Conservation (phyloP, 2,329 filamentous ascomycete genomes). For the Fusarium burgessii region DNA sequence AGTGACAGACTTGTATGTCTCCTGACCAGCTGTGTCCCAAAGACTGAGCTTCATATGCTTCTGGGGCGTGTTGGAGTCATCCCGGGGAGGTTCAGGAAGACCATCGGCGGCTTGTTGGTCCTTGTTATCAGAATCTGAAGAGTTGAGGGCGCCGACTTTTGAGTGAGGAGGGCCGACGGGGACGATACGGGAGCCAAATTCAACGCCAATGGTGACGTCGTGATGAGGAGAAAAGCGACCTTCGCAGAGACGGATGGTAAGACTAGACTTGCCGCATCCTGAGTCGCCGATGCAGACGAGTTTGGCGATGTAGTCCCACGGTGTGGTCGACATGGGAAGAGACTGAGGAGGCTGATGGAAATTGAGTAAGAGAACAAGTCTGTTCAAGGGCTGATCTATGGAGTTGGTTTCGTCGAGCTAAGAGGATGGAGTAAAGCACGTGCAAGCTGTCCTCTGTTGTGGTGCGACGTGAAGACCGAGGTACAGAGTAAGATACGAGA, state of each 20-base stretch:
- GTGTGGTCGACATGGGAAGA: slow-evolving; percentile 68
- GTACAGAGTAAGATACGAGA: slow-evolving; percentile 5
- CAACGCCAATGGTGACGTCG: slow-evolving; percentile 97
- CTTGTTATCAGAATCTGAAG: slow-evolving; percentile 31
- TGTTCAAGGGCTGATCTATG: slow-evolving; percentile 15
- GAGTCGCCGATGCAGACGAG: slow-evolving; percentile 98
- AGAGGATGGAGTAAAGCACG: slow-evolving; percentile 27
- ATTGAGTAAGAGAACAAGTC: background rate
- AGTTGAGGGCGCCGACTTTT: slow-evolving; percentile 55
- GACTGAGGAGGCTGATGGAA: slow-evolving; percentile 9
- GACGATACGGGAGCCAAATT: slow-evolving; percentile 94
- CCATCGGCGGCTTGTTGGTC: slow-evolving; percentile 50
- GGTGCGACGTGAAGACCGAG: slow-evolving; percentile 23
- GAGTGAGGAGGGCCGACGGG: slow-evolving; percentile 85
- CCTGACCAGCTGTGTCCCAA: slow-evolving; percentile 97
- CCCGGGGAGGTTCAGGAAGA: slow-evolving; percentile 65
- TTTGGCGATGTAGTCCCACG: slow-evolving; percentile 99
- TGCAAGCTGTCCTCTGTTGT: slow-evolving; percentile 36
- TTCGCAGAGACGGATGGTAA: slow-evolving; percentile 96
- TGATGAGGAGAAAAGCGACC: slow-evolving; percentile 94
- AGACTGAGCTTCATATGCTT: slow-evolving; percentile 93
- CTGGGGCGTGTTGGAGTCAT: slow-evolving; percentile 58
- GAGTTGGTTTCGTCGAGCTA: slow-evolving; percentile 2
- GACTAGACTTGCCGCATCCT: slow-evolving; percentile 93
- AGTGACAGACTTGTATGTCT: slow-evolving; percentile 97